Evolutionary conservation across 2,329 filamentous ascomycete species (phyloP).

Genomic region (Harringtonia aguacate): DNA sequence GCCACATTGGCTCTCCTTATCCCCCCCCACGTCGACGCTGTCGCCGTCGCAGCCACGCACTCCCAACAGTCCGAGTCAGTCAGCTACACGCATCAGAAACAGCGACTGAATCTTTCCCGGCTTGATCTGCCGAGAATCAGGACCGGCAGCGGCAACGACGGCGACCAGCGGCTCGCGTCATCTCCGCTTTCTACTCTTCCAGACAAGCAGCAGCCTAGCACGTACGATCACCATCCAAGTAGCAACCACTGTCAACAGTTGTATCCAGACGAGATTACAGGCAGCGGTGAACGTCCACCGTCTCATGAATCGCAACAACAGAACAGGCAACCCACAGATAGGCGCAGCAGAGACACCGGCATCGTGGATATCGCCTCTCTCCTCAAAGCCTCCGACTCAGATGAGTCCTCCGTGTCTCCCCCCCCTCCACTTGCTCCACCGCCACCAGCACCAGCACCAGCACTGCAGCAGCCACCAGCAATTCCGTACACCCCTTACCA

Average conservation of each 20-base stretch:
- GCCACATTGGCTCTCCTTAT: conserved; percentile 11
- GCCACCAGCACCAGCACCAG: neutral
- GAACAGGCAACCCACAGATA: conserved; percentile 19
- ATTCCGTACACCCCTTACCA: neutral
- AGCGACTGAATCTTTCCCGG: neutral
- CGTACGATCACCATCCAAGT: neutral
- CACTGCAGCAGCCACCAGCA: neutral
- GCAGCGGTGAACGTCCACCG: conserved; percentile 3
- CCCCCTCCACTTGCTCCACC: conserved; percentile 8
- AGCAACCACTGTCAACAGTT: neutral
- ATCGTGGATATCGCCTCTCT: conserved; percentile 94
- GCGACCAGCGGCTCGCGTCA: neutral
- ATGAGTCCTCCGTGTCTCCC: conserved; percentile 51
- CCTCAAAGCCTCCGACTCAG: conserved; percentile 65
- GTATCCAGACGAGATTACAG: neutral
- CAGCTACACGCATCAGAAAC: neutral
- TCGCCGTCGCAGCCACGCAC: conserved; percentile 6
- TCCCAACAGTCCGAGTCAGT: neutral
- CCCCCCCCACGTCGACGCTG: conserved; percentile 5
- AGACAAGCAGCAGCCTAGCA: no score
- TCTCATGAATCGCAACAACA: neutral
- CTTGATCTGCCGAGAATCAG: neutral
- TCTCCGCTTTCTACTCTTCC: no score
- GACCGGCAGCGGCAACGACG: neutral
- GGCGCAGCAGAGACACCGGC: conserved; percentile 37